Percentiles rank a stretch among this genome's conserved stretches.
phyloP scores from a whole-genome alignment of 139 green algal genomes.

The Chlorella sp. region DNA sequence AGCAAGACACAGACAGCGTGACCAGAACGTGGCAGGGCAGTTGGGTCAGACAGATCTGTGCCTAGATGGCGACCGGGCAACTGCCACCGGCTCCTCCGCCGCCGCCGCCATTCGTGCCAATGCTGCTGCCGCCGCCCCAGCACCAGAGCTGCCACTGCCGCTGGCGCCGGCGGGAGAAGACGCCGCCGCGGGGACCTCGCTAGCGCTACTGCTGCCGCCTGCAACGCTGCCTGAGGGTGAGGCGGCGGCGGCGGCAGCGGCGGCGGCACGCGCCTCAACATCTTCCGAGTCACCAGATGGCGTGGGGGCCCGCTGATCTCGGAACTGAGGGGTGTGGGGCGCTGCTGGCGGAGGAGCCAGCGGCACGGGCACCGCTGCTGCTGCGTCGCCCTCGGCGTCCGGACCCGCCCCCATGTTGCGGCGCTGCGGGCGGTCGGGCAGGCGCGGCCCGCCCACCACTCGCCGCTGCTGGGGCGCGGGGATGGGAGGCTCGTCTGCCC shows the following conservation, averaged over 20 bases:
- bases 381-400: background rate
- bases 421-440: constrained; percentile 11
- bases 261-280: background rate
- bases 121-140: background rate
- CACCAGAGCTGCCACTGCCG: background rate
- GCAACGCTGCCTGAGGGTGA: background rate
- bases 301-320: constrained; percentile 3
- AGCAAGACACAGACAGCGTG: too few relatives aligned
- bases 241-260: background rate
- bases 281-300: constrained; percentile 13
- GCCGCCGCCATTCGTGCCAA: background rate
- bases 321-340: constrained; percentile 24
- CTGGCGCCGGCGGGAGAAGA: background rate
- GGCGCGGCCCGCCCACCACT: constrained; percentile 22
- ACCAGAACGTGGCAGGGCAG: too few relatives aligned
- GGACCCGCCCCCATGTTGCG: background rate
- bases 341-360: background rate
- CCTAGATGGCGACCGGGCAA: too few relatives aligned
- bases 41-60: too few relatives aligned
- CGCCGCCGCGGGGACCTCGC: background rate
- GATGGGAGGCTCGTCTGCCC: background rate
- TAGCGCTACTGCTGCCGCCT: background rate
- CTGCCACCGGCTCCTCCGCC: too few relatives aligned
- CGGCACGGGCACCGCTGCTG: background rate
- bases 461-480: constrained; percentile 29